These are phyloP conservation scores for Hypoxylon rubiginosum DNA, from an alignment of 2,329 filamentous ascomycete genomes.

Conservation along the genomic window DNA sequence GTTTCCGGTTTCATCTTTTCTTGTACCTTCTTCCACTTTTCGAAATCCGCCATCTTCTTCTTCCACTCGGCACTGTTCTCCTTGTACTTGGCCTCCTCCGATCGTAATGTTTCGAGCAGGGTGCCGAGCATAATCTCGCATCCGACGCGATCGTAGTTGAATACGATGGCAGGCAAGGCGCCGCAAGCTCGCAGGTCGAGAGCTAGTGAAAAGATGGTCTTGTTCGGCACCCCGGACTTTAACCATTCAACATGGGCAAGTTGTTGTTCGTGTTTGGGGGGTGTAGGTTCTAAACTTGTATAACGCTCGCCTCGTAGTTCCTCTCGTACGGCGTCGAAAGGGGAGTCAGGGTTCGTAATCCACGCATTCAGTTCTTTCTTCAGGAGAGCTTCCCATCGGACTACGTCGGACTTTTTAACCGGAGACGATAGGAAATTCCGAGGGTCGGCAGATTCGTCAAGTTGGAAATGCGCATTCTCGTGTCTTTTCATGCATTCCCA, in stretches of 20 bases:
- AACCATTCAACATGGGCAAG: not conserved
- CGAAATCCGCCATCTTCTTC: slow-evolving; percentile 68
- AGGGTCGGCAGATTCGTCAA: slow-evolving; percentile 66
- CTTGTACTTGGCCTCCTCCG: slow-evolving; percentile 70
- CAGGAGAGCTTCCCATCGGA: slow-evolving; percentile 73
- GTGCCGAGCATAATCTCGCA: slow-evolving; percentile 72
- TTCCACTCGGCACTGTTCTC: slow-evolving; percentile 71
- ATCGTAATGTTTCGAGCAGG: slow-evolving; percentile 66
- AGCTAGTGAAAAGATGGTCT: slow-evolving; percentile 63
- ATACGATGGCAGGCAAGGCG: slow-evolving; percentile 79
- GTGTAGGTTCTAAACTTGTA: not conserved
- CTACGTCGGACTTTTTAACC: slow-evolving; percentile 74
- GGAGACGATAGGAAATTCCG: slow-evolving; percentile 63
- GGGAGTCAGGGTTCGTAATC: slow-evolving; percentile 66
- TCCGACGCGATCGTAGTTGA: slow-evolving; percentile 77
- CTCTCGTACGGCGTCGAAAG: slow-evolving; percentile 59
- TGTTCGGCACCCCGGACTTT: not conserved
- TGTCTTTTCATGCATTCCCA: slow-evolving; percentile 74
- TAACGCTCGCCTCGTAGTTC: slow-evolving; percentile 55
- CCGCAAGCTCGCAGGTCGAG: slow-evolving; percentile 71
- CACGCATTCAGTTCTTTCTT: slow-evolving; percentile 71
- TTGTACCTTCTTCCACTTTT: slow-evolving; percentile 66
- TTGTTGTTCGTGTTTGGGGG: not conserved
- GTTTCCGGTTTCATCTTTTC: slow-evolving; percentile 55
- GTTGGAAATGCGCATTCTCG: slow-evolving; percentile 63